phyloP scores from a whole-genome alignment of 2,329 filamentous ascomycete genomes.

The Clonostachys chloroleuca region DNA sequence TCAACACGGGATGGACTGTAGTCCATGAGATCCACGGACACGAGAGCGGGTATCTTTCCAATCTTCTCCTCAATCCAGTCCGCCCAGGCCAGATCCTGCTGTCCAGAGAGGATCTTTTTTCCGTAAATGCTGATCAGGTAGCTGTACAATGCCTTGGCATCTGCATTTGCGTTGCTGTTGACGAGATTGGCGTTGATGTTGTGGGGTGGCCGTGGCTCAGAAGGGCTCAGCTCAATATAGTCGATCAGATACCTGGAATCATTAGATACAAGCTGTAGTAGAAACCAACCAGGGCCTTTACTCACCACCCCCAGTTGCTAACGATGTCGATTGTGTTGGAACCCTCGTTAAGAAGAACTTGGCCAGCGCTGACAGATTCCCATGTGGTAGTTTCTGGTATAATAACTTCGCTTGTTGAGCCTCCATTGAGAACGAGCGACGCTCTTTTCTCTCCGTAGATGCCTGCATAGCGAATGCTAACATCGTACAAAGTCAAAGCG shows the following conservation, averaged over 20 bases:
- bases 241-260: conserved; percentile 32
- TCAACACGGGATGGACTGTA: conserved; percentile 40
- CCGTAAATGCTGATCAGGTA: conserved; percentile 39
- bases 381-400: conserved; percentile 30
- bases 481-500: conserved; percentile 31
- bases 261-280: too few species aligned
- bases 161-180: conserved; percentile 26
- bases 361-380: conserved; percentile 31
- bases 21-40: conserved; percentile 42
- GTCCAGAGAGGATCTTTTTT: conserved; percentile 40
- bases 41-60: conserved; percentile 40
- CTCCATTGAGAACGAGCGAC: conserved; percentile 34
- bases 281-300: neutral
- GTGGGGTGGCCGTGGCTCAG: conserved; percentile 27
- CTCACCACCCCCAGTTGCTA: conserved; percentile 42
- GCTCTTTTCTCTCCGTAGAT: conserved; percentile 41
- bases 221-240: conserved; percentile 29
- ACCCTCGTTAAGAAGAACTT: conserved; percentile 35
- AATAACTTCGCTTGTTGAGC: conserved; percentile 30
- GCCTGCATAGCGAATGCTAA: conserved; percentile 35
- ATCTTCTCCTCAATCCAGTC: conserved; percentile 36
- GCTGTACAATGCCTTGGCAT: conserved; percentile 29
- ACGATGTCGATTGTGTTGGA: conserved; percentile 38
- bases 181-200: conserved; percentile 28
- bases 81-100: conserved; percentile 36